A percentile compares a stretch with the other conserved stretches of the same genome.
Evolutionary conservation across 345 rosid species (phyloP).

Genomic region (Corchorus olitorius): DNA sequence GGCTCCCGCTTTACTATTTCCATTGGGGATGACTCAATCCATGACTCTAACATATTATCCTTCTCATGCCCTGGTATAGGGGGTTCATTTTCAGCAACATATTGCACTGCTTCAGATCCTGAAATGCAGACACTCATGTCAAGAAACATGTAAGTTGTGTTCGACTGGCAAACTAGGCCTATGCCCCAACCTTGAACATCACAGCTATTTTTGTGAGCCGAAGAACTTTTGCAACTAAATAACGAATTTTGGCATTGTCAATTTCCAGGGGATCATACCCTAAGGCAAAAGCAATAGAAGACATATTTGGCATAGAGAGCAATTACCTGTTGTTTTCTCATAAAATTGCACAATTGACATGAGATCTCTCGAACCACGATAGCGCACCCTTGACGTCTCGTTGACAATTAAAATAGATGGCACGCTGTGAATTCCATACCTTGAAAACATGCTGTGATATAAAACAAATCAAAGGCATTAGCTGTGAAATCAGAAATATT

Average conservation of each 20-base stretch:
- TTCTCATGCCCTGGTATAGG: constrained; percentile 19
- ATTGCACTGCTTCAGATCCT: constrained; percentile 68
- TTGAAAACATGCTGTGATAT: constrained; percentile 68
- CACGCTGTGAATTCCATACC: constrained; percentile 83
- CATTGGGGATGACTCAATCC: constrained; percentile 37
- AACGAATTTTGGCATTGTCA: neutral
- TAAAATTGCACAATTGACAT: constrained; percentile 65
- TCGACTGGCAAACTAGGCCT: neutral
- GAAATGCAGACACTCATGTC: constrained; percentile 23
- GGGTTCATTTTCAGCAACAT: constrained; percentile 43
- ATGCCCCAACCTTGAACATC: neutral
- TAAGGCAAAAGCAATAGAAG: constrained; percentile 8
- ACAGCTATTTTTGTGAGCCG: neutral
- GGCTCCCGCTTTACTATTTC: constrained; percentile 58
- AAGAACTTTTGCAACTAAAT: constrained; percentile 2
- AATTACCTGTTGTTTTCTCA: constrained; percentile 66
- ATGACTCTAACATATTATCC: constrained; percentile 35
- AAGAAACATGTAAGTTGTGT: neutral
- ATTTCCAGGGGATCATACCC: neutral
- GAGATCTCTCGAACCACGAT: constrained; percentile 67
- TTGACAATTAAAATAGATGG: constrained; percentile 74
- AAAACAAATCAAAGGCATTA: constrained; percentile 19
- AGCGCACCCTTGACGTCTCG: constrained; percentile 55
- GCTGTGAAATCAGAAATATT: neutral
- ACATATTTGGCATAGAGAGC: neutral